Evolutionary conservation across 495 filamentous ascomycete species (phyloP).

Genomic region (Amorphotheca resinae): DNA sequence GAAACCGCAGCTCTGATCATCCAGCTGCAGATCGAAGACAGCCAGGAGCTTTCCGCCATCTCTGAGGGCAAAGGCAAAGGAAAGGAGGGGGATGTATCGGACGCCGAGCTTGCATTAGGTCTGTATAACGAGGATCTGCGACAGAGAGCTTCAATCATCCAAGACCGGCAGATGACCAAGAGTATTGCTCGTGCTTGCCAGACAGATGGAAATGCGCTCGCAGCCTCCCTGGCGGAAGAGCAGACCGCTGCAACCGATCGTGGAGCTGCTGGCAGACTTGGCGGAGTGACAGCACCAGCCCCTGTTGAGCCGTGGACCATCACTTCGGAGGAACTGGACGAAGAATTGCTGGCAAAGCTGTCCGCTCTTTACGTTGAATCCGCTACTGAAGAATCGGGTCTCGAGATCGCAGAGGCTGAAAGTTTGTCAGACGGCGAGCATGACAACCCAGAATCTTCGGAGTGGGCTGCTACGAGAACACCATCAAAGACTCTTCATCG

Average conservation of each 20-base stretch:
- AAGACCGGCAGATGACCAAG: constrained; percentile 22
- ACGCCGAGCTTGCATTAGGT: constrained; percentile 21
- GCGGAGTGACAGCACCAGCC: constrained; percentile 4
- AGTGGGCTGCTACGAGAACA: constrained; percentile 5
- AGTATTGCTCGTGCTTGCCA: constrained; percentile 24
- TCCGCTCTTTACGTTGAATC: constrained; percentile 13
- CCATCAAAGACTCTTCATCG: not conserved
- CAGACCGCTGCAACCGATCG: constrained; percentile 16
- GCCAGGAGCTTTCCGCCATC: constrained; percentile 9
- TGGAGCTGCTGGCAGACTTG: constrained; percentile 10
- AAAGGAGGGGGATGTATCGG: constrained; percentile 18
- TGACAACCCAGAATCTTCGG: constrained; percentile 8
- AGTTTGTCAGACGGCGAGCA: not conserved
- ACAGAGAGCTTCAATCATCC: constrained; percentile 5
- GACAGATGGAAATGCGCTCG: constrained; percentile 20
- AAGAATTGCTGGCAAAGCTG: constrained; percentile 15
- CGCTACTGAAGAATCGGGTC: not conserved
- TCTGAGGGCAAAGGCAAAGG: constrained; percentile 23
- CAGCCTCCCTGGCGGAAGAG: constrained; percentile 15
- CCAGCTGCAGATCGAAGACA: constrained; percentile 22
- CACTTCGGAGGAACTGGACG: constrained; percentile 9
- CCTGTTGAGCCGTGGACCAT: constrained; percentile 1
- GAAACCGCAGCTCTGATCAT: constrained; percentile 10
- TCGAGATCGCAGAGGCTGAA: not conserved
- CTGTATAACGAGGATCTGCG: constrained; percentile 22